Base-by-base conservation (phyloP, 2,329 filamentous ascomycete genomes). In the Alternaria sp. region DNA sequence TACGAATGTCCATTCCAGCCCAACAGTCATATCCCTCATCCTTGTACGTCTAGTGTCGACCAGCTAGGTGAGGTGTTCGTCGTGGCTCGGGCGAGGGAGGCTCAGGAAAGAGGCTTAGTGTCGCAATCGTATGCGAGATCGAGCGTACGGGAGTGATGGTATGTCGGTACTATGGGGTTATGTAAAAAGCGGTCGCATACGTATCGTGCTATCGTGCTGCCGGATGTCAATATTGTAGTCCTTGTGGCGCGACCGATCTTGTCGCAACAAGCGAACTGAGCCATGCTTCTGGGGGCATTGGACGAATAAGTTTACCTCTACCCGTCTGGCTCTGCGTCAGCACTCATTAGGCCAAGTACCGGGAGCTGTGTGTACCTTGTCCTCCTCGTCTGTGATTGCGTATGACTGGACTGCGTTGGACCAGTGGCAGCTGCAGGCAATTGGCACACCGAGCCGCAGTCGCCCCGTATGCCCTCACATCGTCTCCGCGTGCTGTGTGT, bases 271-370 rank as follows among this genome's bases (percentile, higher is more conserved):
- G 32, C 32, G 15, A 36, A 36, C 0, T 36, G 32, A 36, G 32
- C 2, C 3, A 1, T 36, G 8, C 4, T 36, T 6, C 32, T n/a
- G 7, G 2, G 0, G 8, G 32, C 15, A 9, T 9, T 4, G 32
- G 32, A 0, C 8, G 2, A 4, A 36, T n/a, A 4, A 4, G 32
- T 4, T 36, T n/a, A 5, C 32, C 32, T 36, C 3, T 36, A 0
- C 6, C 32, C 4, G 7, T 36, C 32, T 36, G 32, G 32, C 32
- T n/a, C 32, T 3, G 32, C 6, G 1, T 36, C 32, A 36, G 32
- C 4, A 6, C 30, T 32, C 30, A 3, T 8, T 6, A 32, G 13
- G 6, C 3, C 30, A 21, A 21, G 21, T 21, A 21, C 21, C 21
- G 21, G 21, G 21, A 21, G 21, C 21, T 21, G 21, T 21, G 21